Base-by-base conservation (phyloP, 1,139 yeast species). In the Debaryomyces sp. region DNA sequence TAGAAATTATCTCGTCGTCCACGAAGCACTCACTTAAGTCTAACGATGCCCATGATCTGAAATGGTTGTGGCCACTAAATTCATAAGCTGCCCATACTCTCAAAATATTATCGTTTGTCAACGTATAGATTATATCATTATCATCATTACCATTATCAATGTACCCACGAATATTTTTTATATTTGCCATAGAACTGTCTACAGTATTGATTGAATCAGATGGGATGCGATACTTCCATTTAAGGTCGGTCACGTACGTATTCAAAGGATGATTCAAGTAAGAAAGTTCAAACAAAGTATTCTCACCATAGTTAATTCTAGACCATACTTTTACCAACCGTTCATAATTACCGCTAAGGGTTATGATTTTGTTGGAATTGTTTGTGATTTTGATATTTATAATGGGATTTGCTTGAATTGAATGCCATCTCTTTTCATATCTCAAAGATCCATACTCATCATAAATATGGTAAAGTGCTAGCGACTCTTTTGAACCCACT, bases 71-170 rank as follows among this genome's bases (percentile, higher is more conserved):
- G 10, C 79, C 81, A 42, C 80, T 84, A 44, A 73, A 68, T 51
- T 85, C 91, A 62, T 78, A 84, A 9, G 89, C 83, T 0, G 90
- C 81, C 91, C 95, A 91, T 0, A 88, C 78, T 23, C 91, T 73
- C 39, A 92, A 62, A 10, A 75, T 68, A 6, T 75, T 68, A 53
- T 85, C 87, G 30, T 75, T 70, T 21, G 88, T 73, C 21, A 83
- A 58, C 0, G 96, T 83, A 60, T 86, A 89, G 7, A 89, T 65
- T 18, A 81, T 68, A 55, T 82, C 76, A 54, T 65, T 61, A 29
- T 62, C 67, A 57, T 63, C 73, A 50, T 56, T 63, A 44, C 53
- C 64, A 42, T 54, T 48, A 43, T 67, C 68, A 39, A 71, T 64
- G 50, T 67, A 69, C n/a, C 70, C 66, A 9, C 77, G 54, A 35